These are phyloP conservation scores for Danielia reshetovae DNA, from an alignment of 805 yeast species.

Conservation along the genomic window DNA sequence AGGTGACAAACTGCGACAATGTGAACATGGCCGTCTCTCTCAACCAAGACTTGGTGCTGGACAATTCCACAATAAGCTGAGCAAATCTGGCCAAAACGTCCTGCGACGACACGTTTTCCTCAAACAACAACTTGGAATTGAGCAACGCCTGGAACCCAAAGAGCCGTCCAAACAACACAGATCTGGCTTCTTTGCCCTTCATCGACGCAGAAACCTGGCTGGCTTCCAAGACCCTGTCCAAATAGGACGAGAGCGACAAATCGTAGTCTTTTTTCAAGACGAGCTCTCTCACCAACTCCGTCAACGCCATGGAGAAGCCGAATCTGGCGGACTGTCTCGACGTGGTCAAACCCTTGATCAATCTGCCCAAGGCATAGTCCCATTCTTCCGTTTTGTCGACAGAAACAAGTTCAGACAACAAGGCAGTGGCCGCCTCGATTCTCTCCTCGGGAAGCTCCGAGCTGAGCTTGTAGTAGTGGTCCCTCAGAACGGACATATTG, in stretches of 20 bases:
- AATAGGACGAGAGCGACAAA: slow-evolving; percentile 30
- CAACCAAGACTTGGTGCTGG: slow-evolving; percentile 74
- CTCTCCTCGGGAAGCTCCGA: slow-evolving; percentile 75
- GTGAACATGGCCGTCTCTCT: slow-evolving; percentile 78
- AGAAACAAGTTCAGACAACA: slow-evolving; percentile 55
- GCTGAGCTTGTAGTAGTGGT: slow-evolving; percentile 71
- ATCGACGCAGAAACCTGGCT: slow-evolving; percentile 31
- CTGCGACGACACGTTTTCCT: slow-evolving; percentile 12
- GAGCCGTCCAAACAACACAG: slow-evolving; percentile 73
- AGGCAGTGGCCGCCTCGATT: slow-evolving; percentile 61
- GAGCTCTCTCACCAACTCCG: slow-evolving; percentile 52
- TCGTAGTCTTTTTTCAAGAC: slow-evolving; percentile 25
- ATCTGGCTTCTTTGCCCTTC: slow-evolving; percentile 82
- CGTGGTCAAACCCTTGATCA: slow-evolving; percentile 78
- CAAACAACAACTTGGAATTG: slow-evolving; percentile 35
- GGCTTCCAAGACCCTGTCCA: slow-evolving; percentile 37
- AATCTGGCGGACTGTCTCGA: slow-evolving; percentile 79
- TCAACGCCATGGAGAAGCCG: slow-evolving; percentile 84
- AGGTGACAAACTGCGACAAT: slow-evolving; percentile 46
- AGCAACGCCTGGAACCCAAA: slow-evolving; percentile 79
- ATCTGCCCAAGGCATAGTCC: slow-evolving; percentile 75
- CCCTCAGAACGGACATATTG: slow-evolving; percentile 56
- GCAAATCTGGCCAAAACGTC: slow-evolving; percentile 40
- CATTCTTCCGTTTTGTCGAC: slow-evolving; percentile 54
- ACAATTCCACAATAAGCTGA: slow-evolving; percentile 49